Percentiles rank a stretch among this genome's conserved stretches.
Conservation (phyloP, 73 alveolate genomes). For the Uronychia binucleata region DNA sequence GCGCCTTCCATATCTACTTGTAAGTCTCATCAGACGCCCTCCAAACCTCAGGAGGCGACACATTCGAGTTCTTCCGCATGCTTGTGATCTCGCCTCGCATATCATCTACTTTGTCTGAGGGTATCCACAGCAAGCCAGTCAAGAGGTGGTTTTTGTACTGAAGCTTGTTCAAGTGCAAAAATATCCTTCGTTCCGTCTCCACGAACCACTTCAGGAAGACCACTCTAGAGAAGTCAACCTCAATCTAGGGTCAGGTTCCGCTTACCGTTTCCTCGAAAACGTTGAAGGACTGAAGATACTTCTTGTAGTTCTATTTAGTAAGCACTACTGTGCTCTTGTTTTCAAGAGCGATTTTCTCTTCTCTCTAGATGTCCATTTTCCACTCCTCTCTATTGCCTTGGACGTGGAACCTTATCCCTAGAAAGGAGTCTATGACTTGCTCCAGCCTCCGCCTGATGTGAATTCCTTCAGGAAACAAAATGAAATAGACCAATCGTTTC, state of each 20-base stretch:
- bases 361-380: constrained; percentile 5
- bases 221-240: constrained; percentile 11
- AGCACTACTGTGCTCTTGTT: constrained; percentile 22
- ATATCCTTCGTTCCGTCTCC: constrained; percentile 49
- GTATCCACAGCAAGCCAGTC: constrained; percentile 58
- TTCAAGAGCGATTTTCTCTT: constrained; percentile 21
- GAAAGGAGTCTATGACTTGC: constrained; percentile 4
- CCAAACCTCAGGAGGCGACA: not conserved
- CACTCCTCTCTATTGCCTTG: constrained; percentile 40
- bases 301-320: constrained; percentile 27
- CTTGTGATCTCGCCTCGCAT: not conserved
- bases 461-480: constrained; percentile 29
- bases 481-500: constrained; percentile 10
- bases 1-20: constrained; percentile 6
- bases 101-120: not conserved
- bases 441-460: not conserved
- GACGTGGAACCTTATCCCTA: not conserved
- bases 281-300: constrained; percentile 25
- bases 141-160: constrained; percentile 35
- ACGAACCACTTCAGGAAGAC: constrained; percentile 43
- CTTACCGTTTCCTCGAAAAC: constrained; percentile 8
- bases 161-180: constrained; percentile 47
- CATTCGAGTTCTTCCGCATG: not conserved
- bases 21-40: not conserved
- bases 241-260: not conserved